Conservation (phyloP, 495 filamentous ascomycete species). For the Entonaema liquescens region DNA sequence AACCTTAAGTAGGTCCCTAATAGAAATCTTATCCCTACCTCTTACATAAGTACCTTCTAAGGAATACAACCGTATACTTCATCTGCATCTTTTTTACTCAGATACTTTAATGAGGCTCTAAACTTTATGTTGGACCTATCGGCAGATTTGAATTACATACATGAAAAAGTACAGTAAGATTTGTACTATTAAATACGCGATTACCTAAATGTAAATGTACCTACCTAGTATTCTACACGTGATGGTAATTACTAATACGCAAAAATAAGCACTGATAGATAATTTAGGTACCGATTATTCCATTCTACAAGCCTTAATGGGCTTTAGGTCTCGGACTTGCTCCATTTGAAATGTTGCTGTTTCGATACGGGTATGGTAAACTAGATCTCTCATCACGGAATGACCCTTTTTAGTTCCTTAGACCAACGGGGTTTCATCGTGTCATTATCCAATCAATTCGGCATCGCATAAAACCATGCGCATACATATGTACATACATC, state of each 20-base stretch:
- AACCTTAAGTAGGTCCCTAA: background rate
- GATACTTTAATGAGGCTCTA: conserved; percentile 8
- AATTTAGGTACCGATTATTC: background rate
- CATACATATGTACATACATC: conserved; percentile 17
- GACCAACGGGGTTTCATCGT: conserved; percentile 27
- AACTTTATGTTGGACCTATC: background rate
- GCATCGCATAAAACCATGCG: conserved; percentile 27
- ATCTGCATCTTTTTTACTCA: background rate
- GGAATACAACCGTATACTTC: background rate
- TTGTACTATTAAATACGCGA: background rate
- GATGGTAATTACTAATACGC: background rate
- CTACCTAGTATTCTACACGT: background rate
- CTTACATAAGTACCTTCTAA: background rate
- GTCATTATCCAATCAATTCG: conserved; percentile 33
- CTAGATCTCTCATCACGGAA: conserved; percentile 28
- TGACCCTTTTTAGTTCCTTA: conserved; percentile 30
- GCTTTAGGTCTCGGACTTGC: conserved; percentile 20
- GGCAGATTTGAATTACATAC: conserved; percentile 6
- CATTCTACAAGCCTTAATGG: background rate
- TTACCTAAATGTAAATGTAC: background rate
- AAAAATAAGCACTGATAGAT: background rate
- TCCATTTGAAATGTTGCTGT: conserved; percentile 18
- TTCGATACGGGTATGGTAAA: conserved; percentile 20
- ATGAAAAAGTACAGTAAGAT: background rate
- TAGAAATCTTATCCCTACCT: background rate